Percentiles rank a stretch among this genome's conserved stretches.
Evolutionary conservation across 345 rosid species (phyloP).

Genomic region (Rhizophora apiculata): DNA sequence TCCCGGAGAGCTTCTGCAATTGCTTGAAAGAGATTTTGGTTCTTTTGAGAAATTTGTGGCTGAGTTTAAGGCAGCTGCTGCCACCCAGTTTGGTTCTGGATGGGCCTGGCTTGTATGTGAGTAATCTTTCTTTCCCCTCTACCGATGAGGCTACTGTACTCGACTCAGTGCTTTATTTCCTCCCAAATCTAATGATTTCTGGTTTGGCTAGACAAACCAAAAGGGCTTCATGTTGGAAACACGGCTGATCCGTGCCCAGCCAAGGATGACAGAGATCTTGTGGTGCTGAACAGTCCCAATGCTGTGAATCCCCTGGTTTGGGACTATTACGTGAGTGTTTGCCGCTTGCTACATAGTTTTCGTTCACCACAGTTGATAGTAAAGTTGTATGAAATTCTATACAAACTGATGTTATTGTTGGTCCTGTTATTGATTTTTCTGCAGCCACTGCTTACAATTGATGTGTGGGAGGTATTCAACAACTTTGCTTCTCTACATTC

Average conservation of each 20-base stretch:
- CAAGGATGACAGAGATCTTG: constrained; percentile 76
- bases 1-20: constrained; percentile 60
- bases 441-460: constrained; percentile 94
- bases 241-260: constrained; percentile 62
- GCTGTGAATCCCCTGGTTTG: constrained; percentile 95
- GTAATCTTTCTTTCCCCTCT: constrained; percentile 19
- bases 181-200: neutral
- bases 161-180: neutral
- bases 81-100: constrained; percentile 89
- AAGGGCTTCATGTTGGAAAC: constrained; percentile 60
- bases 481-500: neutral
- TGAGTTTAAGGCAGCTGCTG: constrained; percentile 66
- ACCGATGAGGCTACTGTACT: neutral
- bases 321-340: constrained; percentile 70
- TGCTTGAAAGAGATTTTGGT: constrained; percentile 84
- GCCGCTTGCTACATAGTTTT: neutral
- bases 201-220: constrained; percentile 63
- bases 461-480: constrained; percentile 87
- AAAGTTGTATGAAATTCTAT: neutral
- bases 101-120: constrained; percentile 96
- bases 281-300: constrained; percentile 77
- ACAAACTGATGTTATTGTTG: neutral
- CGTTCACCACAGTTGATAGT: neutral
- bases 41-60: constrained; percentile 53
- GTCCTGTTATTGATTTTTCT: constrained; percentile 22